Evolutionary conservation across 2,329 filamentous ascomycete species (phyloP).

Genomic region (Pleomassaria siparia): DNA sequence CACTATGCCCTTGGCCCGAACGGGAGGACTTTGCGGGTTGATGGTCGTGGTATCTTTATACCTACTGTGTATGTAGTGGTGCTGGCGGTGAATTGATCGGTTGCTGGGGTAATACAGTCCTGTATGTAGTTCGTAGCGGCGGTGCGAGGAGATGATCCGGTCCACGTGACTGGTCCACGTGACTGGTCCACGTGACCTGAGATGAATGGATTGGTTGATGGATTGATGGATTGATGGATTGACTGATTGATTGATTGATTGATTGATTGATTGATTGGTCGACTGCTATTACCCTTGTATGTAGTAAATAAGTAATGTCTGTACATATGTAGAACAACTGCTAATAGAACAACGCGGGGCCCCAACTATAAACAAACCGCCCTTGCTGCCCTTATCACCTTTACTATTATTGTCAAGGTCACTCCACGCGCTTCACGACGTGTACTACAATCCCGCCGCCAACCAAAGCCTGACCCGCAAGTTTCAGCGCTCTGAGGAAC

Average conservation of each 20-base stretch:
- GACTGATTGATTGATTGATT: too few species aligned
- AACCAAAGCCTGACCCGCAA: conserved; percentile 31
- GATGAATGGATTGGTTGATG: too few species aligned
- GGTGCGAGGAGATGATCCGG: conserved; percentile 5
- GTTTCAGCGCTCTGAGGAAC: conserved; percentile 32
- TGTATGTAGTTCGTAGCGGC: too few species aligned
- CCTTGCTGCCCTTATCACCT: neutral
- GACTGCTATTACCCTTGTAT: too few species aligned
- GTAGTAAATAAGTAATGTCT: too few species aligned
- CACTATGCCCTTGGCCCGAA: too few species aligned
- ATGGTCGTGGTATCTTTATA: too few species aligned
- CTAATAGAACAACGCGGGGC: conserved; percentile 1
- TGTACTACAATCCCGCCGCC: conserved; percentile 39
- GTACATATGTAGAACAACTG: neutral
- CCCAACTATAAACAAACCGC: conserved; percentile 4
- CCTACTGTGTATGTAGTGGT: too few species aligned
- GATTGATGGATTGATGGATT: too few species aligned
- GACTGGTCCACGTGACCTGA: too few species aligned
- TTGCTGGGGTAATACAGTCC: too few species aligned
- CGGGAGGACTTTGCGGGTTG: conserved; percentile 1
- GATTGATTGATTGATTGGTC: too few species aligned
- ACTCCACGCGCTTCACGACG: conserved; percentile 10
- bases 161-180: conserved; percentile 11
- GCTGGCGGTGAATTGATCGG: neutral
- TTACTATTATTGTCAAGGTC: conserved; percentile 4